Evolutionary conservation across 352 stramenopile species (phyloP), one percentile per base, ranked within the genome.

Genomic region (Pythium rhizo-oryzae): DNA sequence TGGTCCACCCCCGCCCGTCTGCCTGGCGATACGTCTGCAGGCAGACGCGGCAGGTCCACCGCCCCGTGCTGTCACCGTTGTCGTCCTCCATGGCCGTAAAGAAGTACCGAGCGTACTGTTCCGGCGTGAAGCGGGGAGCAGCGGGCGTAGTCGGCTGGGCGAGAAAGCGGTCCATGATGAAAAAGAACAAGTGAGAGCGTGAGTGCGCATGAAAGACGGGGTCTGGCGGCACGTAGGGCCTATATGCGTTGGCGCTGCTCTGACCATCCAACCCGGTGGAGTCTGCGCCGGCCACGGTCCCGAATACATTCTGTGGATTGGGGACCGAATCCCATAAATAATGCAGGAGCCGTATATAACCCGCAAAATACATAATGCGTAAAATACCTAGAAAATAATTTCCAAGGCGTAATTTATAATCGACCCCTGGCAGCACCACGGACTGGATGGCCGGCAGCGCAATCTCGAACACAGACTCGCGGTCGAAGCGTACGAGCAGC

Each of bases 401-500:
- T 56, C 25, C 30, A 56, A n/a, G 5, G 50, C 50, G 50, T 56
- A 30, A 56, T 56, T 56, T 56, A 56, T 49, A n/a, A n/a, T n/a
- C n/a, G 33, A 39, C 33, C 33, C 33, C 33, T 39, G n/a, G n/a
- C n/a, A 39, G 21, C 12, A 58, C 33, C 12, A 74, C 56, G 18
- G 46, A 57, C 18, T 56, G 55, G 37, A 74, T 59, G 4, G 24
- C 37, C 4, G 52, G 51, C 30, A 72, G 35, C 39, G 78, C 66
- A 8, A 82, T 25, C 25, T 74, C 62, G 47, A 73, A 84, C 28
- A 66, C 65, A 7, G 54, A 15, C n/a, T 61, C n/a, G 1, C 30
- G 33, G 16, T 79, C 75, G 43, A 84, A 81, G 9, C 77, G 69
- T 11, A 75, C 56, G 19, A 78, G 37, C 41, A 81, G 16, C 13